A percentile compares a stretch with the other conserved stretches of the same genome.
Evolutionary conservation across 2,329 filamentous ascomycete species (phyloP).

Genomic region (Cladorrhinum sp.): DNA sequence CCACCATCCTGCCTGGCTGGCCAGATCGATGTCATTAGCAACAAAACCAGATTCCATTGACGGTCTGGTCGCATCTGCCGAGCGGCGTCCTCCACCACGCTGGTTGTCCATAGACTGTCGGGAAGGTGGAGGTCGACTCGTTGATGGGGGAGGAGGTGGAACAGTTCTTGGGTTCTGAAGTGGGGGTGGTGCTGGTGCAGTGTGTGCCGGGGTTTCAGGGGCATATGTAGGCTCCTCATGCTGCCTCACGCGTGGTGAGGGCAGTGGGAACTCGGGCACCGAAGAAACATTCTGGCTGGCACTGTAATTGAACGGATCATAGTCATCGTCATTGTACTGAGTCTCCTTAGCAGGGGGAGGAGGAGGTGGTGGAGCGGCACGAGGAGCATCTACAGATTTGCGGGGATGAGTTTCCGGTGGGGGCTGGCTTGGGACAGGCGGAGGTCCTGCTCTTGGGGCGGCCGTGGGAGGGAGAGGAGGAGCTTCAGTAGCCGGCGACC

Average conservation of each 20-base stretch:
- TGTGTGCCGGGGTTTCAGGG: slow-evolving; percentile 41
- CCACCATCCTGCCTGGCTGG: slow-evolving; percentile 79
- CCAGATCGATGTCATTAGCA: slow-evolving; percentile 81
- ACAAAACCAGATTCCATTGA: slow-evolving; percentile 79
- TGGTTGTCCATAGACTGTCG: slow-evolving; percentile 65
- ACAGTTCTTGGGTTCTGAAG: slow-evolving; percentile 47
- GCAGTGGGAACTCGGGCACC: slow-evolving; percentile 32
- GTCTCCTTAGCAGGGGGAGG: slow-evolving; percentile 46
- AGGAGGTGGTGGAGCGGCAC: slow-evolving; percentile 65
- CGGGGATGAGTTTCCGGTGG: slow-evolving; percentile 49
- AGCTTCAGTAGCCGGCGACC: slow-evolving; percentile 49
- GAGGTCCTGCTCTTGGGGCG: slow-evolving; percentile 57
- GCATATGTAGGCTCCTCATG: slow-evolving; percentile 47
- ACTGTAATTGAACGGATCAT: slow-evolving; percentile 63
- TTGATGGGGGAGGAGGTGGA: slow-evolving; percentile 37
- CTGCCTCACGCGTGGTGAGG: slow-evolving; percentile 37
- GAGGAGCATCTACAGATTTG: slow-evolving; percentile 67
- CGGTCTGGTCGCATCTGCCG: slow-evolving; percentile 72
- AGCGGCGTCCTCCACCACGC: slow-evolving; percentile 52
- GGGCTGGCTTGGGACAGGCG: slow-evolving; percentile 62
- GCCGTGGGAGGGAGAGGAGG: slow-evolving; percentile 40
- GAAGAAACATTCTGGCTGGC: slow-evolving; percentile 30
- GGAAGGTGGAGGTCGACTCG: slow-evolving; percentile 35
- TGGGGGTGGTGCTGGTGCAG: slow-evolving; percentile 28
- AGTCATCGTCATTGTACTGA: slow-evolving; percentile 58